Conservation (phyloP, 176 grass and related monocot genomes). For the barley (Hordeum vulgare) region MorexV3_pseudomolecules_assembly NC_058520.1:21292938-21293437, state of each 20-base stretch:
- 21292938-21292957: constrained; percentile 70
- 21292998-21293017: neutral
- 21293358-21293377: too few species aligned
- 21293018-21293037: neutral
- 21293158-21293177: constrained; percentile 15
- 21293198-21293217: neutral
- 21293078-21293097: constrained; percentile 89
- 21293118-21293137: constrained; percentile 61
- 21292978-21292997: constrained; percentile 34
- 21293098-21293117: constrained; percentile 67
- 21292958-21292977: constrained; percentile 94
- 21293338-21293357: too few species aligned
- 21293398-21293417: too few species aligned
- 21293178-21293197: neutral
- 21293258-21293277: neutral
- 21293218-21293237: neutral
- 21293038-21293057: neutral
- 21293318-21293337: neutral
- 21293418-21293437: too few species aligned
- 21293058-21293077: constrained; percentile 81
- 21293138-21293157: constrained; percentile 25
- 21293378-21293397: too few species aligned
- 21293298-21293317: neutral
- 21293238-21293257: constrained; percentile 23
- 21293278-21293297: neutral